Conservation (phyloP, 2,329 filamentous ascomycete genomes). For the Colletotrichum paranaense region DNA sequence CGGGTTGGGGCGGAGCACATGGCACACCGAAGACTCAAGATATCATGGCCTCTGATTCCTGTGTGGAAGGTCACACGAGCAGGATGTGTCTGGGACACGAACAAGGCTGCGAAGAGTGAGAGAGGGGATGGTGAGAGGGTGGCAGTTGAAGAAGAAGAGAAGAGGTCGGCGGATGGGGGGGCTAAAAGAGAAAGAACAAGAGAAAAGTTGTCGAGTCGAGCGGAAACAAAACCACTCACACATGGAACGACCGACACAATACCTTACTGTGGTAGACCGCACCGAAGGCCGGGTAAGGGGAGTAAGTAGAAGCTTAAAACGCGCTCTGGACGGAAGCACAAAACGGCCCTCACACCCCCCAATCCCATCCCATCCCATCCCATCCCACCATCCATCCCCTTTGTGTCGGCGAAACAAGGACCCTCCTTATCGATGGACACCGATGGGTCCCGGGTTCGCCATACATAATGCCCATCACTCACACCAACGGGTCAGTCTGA, state of each 20-base stretch:
- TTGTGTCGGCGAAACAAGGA: conserved; percentile 25
- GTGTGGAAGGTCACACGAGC: conserved; percentile 29
- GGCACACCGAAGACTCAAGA: conserved; percentile 32
- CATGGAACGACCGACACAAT: not conserved
- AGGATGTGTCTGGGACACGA: not conserved
- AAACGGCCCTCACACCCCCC: conserved; percentile 24
- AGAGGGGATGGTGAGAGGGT: not conserved
- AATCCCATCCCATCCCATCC: not conserved
- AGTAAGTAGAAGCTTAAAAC: conserved; percentile 34
- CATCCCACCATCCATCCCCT: not conserved
- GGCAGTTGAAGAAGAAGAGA: not conserved
- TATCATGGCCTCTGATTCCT: conserved; percentile 24
- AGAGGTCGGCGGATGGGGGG: not conserved
- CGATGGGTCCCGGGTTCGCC: conserved; percentile 22
- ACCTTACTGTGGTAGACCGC: not conserved
- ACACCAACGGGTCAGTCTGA: not conserved
- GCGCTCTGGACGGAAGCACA: conserved; percentile 30
- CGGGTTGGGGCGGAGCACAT: conserved; percentile 31
- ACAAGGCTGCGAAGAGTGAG: not conserved
- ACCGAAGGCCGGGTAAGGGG: not conserved
- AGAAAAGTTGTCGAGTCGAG: not conserved
- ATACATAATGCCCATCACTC: conserved; percentile 19
- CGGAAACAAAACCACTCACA: conserved; percentile 16
- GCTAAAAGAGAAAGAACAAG: not conserved
- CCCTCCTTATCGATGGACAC: conserved; percentile 27